A percentile compares a stretch with the other conserved stretches of the same genome.
phyloP scores from a whole-genome alignment of 2,329 filamentous ascomycete genomes.

The Alternaria metachromatica region DNA sequence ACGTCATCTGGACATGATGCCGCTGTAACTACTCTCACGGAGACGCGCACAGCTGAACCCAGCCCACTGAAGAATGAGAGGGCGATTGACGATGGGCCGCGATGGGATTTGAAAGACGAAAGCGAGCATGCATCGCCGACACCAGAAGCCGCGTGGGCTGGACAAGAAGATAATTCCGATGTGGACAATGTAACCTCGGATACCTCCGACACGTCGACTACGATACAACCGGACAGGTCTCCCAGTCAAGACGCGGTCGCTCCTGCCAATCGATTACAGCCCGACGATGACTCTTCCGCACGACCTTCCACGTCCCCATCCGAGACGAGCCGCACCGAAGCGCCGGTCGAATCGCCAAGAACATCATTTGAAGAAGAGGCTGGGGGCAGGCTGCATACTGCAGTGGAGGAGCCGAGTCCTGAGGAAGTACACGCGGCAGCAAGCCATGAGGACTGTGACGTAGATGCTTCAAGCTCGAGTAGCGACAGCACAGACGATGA shows the following conservation, averaged over 20 bases:
- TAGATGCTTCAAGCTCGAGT: background rate
- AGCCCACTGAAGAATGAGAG: background rate
- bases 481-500: conserved; percentile 8
- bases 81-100: background rate
- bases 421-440: background rate
- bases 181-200: conserved; percentile 33
- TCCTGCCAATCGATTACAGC: conserved; percentile 9
- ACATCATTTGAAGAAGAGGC: conserved; percentile 47
- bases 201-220: conserved; percentile 42
- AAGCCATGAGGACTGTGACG: background rate
- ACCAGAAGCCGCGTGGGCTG: conserved; percentile 18
- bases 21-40: background rate
- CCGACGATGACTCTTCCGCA: conserved; percentile 42
- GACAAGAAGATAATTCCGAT: conserved; percentile 11
- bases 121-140: background rate
- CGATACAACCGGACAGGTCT: conserved; percentile 31
- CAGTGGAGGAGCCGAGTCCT: background rate
- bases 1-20: conserved; percentile 13
- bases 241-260: conserved; percentile 5
- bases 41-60: conserved; percentile 1
- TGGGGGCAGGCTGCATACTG: background rate
- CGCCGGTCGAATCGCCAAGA: conserved; percentile 40
- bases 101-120: conserved; percentile 9
- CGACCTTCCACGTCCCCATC: conserved; percentile 46
- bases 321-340: conserved; percentile 43